Evolutionary conservation across 2,329 filamentous ascomycete species (phyloP), one percentile per base, ranked within the genome.

Genomic region (Purpureocillium lavendulum): DNA sequence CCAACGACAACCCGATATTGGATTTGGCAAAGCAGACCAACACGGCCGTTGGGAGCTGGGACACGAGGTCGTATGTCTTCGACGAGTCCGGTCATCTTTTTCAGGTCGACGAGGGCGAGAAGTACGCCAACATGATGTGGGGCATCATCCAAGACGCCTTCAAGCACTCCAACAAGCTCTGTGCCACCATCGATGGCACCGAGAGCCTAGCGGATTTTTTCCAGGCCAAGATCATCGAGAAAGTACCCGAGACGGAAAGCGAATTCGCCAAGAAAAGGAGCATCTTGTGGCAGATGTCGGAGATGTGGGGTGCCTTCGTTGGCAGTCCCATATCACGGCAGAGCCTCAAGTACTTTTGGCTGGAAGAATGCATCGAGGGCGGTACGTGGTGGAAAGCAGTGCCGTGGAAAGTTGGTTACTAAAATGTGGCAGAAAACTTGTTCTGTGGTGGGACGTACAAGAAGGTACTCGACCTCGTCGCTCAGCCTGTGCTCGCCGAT

Each of bases 311-410:
- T 2, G 74, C 75, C 0, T 87, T 84, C 53, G 71, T 87, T 6
- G 84, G 84, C 12, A 81, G 73, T 42, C 71, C 77, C 1, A 66
- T 84, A 8, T 61, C 68, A 38, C 71, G 54, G 18, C 84, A 88
- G 55, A 86, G 81, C 49, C 64, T 87, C 26, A 84, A 80, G 61
- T 87, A 78, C 61, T 84, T 87, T 55, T 87, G 82, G 81, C 56
- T 88, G 5, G 84, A 88, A 54, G 82, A 87, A 58, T 85, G 81
- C 47, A 80, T 87, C 38, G 82, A 87, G 53, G 83, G 82, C 34
- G 74, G 76, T 76, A 54, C 49, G 65, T 15, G 15, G 21, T 10
- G 10, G 21, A 26, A 26, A 5, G 21, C 21, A 26, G 21, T 26
- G 21, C 21, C 21, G 10, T 26, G 5, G 21, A 10, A 10, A 11